A percentile compares a stretch with the other conserved stretches of the same genome.
These are phyloP conservation scores for Cladosporium sp. DNA, from an alignment of 2,329 filamentous ascomycete species.

Conservation along the genomic window DNA sequence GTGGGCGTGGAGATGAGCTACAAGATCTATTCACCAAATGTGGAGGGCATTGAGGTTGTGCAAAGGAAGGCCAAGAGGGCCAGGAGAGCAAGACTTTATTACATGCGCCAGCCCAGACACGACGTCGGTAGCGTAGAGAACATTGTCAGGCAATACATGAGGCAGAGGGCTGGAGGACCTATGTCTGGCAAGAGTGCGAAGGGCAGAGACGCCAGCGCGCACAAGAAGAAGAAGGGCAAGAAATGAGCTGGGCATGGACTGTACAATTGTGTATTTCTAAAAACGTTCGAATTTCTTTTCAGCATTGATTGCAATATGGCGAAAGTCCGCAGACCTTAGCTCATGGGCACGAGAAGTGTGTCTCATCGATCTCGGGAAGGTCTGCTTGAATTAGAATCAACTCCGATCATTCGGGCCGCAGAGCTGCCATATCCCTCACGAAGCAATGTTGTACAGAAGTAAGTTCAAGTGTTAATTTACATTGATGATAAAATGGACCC, in stretches of 20 bases:
- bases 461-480: no score
- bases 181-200: conserved; percentile 8
- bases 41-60: conserved; percentile 89
- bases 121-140: conserved; percentile 83
- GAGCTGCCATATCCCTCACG: no score
- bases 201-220: conserved; percentile 10
- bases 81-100: conserved; percentile 81
- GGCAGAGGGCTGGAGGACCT: conserved; percentile 44
- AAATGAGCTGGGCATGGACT: conserved; percentile 15
- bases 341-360: no score
- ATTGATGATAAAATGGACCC: no score
- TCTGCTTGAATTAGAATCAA: no score
- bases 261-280: conserved; percentile 8
- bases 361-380: no score
- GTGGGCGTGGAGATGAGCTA: conserved; percentile 96
- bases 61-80: conserved; percentile 80
- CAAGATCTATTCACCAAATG: conserved; percentile 88
- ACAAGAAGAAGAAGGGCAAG: conserved; percentile 32
- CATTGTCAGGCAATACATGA: conserved; percentile 65
- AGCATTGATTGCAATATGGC: no score
- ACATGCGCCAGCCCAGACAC: conserved; percentile 83
- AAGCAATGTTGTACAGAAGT: no score
- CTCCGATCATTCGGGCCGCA: no score
- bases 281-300: background rate
- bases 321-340: no score